Conservation (phyloP, 495 filamentous ascomycete species). For the Lindgomyces ingoldianus region DNA sequence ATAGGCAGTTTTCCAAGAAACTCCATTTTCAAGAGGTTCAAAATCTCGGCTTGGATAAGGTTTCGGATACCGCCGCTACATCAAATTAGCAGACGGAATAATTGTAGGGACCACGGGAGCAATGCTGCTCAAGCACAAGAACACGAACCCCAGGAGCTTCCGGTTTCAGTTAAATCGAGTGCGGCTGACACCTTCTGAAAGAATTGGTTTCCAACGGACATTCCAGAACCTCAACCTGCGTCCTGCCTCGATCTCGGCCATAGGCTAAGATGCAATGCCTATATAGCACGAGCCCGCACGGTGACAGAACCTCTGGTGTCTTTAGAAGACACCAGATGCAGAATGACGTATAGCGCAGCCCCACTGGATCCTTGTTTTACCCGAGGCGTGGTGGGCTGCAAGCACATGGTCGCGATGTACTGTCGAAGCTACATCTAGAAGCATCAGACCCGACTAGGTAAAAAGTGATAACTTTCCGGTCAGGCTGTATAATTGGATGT, state of each 20-base stretch:
- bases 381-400: background rate
- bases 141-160: conserved; percentile 21
- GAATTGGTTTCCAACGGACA: conserved; percentile 20
- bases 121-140: conserved; percentile 20
- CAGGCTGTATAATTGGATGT: conserved; percentile 10
- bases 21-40: conserved; percentile 25
- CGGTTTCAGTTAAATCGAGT: conserved; percentile 19
- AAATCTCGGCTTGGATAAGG: conserved; percentile 23
- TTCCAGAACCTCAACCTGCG: conserved; percentile 16
- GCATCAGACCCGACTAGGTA: background rate
- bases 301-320: conserved; percentile 10
- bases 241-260: background rate
- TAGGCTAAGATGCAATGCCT: conserved; percentile 18
- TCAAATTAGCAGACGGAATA: background rate
- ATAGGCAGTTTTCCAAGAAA: conserved; percentile 25
- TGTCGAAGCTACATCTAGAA: conserved; percentile 7
- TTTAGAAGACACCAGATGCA: conserved; percentile 28
- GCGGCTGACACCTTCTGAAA: background rate
- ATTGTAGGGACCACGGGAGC: background rate
- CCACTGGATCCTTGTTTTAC: background rate
- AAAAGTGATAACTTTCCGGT: conserved; percentile 5
- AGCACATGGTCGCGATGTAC: conserved; percentile 26
- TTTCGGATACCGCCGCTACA: conserved; percentile 29
- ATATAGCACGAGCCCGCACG: conserved; percentile 28
- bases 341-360: conserved; percentile 14